Percentiles rank a stretch among this genome's conserved stretches.
phyloP scores from a whole-genome alignment of 2,329 filamentous ascomycete genomes.

The Pseudocercospora cruenta region DNA sequence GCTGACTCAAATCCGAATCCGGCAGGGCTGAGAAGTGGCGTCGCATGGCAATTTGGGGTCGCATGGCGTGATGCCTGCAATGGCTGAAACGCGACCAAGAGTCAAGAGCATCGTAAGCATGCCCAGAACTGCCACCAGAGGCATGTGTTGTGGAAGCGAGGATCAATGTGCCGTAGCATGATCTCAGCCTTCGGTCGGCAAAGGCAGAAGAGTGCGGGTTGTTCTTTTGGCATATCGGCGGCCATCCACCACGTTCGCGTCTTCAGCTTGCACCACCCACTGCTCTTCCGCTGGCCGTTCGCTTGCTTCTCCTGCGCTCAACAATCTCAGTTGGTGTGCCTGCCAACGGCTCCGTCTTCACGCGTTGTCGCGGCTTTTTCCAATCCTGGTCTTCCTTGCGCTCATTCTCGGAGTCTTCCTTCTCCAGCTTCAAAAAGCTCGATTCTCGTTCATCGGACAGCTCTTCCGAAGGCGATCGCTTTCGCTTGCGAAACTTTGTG shows the following conservation, averaged over 20 bases:
- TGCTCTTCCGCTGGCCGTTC: slow-evolving; percentile 6
- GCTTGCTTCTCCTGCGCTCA: slow-evolving; percentile 10
- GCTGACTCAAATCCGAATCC: not conserved
- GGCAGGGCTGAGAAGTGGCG: not conserved
- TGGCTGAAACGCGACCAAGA: not conserved
- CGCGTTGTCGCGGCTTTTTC: not conserved
- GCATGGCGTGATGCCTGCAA: not conserved
- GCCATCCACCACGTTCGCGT: not conserved
- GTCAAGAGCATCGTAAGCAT: not conserved
- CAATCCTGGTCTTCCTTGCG: slow-evolving; percentile 14
- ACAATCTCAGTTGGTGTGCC: slow-evolving; percentile 2
- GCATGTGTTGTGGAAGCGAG: not conserved
- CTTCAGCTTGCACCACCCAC: slow-evolving; percentile 12
- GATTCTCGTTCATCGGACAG: slow-evolving; percentile 21
- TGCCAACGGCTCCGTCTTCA: not conserved
- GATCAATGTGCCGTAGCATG: not conserved
- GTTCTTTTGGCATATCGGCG: not conserved
- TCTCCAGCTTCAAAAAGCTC: slow-evolving; percentile 17
- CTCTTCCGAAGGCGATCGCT: slow-evolving; percentile 25
- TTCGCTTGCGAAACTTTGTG: slow-evolving; percentile 23
- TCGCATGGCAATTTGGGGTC: not conserved
- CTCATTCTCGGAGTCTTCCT: slow-evolving; percentile 18
- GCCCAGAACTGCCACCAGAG: not conserved
- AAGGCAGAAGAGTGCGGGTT: not conserved
- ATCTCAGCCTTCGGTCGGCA: not conserved